A percentile compares a stretch with the other conserved stretches of the same genome.
Evolutionary conservation across 1,139 yeast species (phyloP).

Genomic region (Yamadazyma sp.): DNA sequence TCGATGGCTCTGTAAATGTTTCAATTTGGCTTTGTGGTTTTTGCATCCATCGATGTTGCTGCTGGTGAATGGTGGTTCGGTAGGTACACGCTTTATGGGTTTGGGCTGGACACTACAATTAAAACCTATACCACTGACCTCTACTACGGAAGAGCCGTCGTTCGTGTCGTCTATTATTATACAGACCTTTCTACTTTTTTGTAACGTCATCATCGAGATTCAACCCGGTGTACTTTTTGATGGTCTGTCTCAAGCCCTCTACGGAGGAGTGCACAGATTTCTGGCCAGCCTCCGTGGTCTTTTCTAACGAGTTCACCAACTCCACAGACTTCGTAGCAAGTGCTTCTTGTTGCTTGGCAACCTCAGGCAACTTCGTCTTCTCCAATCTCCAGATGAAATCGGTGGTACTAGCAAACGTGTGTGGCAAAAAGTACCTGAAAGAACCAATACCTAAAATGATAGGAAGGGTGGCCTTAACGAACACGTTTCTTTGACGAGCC

Average conservation of each 20-base stretch:
- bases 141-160: too few relatives aligned
- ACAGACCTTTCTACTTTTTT: conserved; percentile 38
- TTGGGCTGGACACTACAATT: too few relatives aligned
- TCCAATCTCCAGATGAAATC: conserved; percentile 67
- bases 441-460: conserved; percentile 65
- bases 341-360: conserved; percentile 64
- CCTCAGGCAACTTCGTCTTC: conserved; percentile 58
- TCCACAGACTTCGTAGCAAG: conserved; percentile 48
- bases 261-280: conserved; percentile 39
- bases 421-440: conserved; percentile 75
- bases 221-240: conserved; percentile 68
- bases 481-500: conserved; percentile 67
- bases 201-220: conserved; percentile 63
- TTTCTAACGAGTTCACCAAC: conserved; percentile 43
- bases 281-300: conserved; percentile 37
- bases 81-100: too few relatives aligned
- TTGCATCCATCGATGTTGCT: too few relatives aligned
- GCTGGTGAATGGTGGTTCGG: too few relatives aligned
- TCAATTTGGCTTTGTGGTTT: not conserved
- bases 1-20: not conserved
- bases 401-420: conserved; percentile 67
- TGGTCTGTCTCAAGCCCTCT: conserved; percentile 43
- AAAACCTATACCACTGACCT: too few relatives aligned
- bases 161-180: not conserved
- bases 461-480: conserved; percentile 64